phyloP scores from a whole-genome alignment of 352 stramenopile species.

The Phytophthora foliorum region DNA sequence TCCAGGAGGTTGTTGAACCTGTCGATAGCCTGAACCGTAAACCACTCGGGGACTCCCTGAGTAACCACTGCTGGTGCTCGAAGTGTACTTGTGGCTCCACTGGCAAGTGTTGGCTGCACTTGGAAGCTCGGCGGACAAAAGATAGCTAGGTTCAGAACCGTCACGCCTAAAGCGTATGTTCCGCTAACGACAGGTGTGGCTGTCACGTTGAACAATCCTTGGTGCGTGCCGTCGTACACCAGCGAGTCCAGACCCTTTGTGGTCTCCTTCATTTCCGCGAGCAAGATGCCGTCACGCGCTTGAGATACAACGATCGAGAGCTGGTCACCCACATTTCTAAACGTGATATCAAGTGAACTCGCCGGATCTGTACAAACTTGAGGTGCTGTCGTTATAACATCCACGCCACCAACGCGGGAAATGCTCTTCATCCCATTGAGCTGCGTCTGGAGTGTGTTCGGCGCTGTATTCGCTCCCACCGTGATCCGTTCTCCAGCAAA shows the following conservation, averaged over 20 bases:
- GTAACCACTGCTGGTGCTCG: conserved; percentile 83
- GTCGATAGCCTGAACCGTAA: conserved; percentile 92
- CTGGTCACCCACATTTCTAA: conserved; percentile 58
- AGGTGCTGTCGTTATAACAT: conserved; percentile 47
- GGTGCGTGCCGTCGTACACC: conserved; percentile 61
- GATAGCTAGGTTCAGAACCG: conserved; percentile 53
- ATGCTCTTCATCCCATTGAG: conserved; percentile 65
- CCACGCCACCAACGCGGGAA: conserved; percentile 53
- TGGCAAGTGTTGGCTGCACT: conserved; percentile 84
- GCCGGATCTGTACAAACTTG: conserved; percentile 42
- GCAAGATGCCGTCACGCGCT: conserved; percentile 60
- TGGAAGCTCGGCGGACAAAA: conserved; percentile 82
- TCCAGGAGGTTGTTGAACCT: conserved; percentile 93
- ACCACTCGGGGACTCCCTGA: conserved; percentile 77
- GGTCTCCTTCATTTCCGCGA: conserved; percentile 55
- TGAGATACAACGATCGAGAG: conserved; percentile 46
- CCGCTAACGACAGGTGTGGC: conserved; percentile 88
- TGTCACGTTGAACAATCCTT: conserved; percentile 84
- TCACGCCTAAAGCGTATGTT: conserved; percentile 67
- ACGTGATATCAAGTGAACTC: conserved; percentile 56
- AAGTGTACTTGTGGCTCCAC: conserved; percentile 75
- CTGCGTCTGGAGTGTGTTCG: conserved; percentile 48
- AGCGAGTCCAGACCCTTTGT: conserved; percentile 82
- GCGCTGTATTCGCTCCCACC: conserved; percentile 48
- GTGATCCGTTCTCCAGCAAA: conserved; percentile 51